These are phyloP conservation scores for Colletotrichum aenigma DNA, from an alignment of 2,329 filamentous ascomycete genomes.

Conservation along the genomic window DNA sequence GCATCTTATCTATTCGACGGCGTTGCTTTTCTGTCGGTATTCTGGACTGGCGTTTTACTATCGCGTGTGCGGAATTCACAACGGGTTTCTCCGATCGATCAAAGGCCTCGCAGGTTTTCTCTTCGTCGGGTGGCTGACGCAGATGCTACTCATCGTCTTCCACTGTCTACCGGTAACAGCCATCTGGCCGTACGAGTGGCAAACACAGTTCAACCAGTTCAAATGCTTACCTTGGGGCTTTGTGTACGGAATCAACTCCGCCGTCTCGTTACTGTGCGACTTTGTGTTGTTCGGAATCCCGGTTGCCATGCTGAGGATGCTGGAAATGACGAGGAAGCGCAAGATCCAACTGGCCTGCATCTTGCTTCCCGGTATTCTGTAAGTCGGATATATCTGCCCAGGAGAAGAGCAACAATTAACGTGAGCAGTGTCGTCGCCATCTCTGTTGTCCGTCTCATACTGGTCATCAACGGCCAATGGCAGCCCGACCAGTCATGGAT, in stretches of 20 bases:
- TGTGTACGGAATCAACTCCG: constrained; percentile 56
- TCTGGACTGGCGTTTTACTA: constrained; percentile 58
- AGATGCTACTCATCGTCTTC: constrained; percentile 54
- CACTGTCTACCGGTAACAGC: constrained; percentile 56
- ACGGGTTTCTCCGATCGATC: constrained; percentile 38
- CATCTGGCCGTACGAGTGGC: constrained; percentile 56
- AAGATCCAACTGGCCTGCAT: constrained; percentile 53
- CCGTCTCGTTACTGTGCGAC: constrained; percentile 53
- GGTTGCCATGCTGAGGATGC: constrained; percentile 46
- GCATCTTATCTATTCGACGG: constrained; percentile 56
- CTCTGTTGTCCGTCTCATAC: constrained; percentile 48
- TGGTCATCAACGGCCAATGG: constrained; percentile 53
- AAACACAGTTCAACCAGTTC: constrained; percentile 42
- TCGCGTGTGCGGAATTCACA: constrained; percentile 45
- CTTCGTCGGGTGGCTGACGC: constrained; percentile 47
- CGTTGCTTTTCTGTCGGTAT: constrained; percentile 52
- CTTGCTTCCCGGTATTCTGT: constrained; percentile 53
- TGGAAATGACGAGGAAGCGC: constrained; percentile 46
- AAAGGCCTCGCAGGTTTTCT: constrained; percentile 38
- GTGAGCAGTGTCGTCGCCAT: constrained; percentile 49
- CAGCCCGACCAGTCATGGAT: constrained; percentile 52
- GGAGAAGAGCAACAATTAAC: background rate
- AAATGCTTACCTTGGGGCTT: constrained; percentile 53
- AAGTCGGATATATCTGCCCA: constrained; percentile 23
- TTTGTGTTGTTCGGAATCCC: constrained; percentile 55